Evolutionary conservation across 2,329 filamentous ascomycete species (phyloP).

Genomic region (Pseudodiploospora longispora): DNA sequence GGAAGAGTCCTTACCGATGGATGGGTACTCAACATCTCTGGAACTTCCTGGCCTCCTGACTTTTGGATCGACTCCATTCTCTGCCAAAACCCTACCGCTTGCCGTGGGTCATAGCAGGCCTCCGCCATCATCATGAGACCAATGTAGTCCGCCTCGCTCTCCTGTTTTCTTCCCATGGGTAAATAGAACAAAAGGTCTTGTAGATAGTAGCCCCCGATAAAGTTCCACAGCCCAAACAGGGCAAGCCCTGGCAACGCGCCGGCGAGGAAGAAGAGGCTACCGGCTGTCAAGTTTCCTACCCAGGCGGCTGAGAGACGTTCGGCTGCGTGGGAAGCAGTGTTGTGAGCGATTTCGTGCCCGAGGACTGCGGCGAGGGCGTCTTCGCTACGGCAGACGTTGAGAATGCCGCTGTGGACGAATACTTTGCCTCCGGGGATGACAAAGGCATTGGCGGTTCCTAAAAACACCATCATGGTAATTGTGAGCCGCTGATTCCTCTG

Average conservation of each 20-base stretch:
- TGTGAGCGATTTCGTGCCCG: constrained; percentile 74
- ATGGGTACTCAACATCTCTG: constrained; percentile 70
- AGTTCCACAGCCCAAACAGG: constrained; percentile 30
- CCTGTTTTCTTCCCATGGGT: constrained; percentile 64
- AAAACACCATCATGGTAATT: too few species aligned
- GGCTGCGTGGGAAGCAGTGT: constrained; percentile 58
- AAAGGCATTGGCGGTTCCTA: constrained; percentile 62
- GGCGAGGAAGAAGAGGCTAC: constrained; percentile 40
- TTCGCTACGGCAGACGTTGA: constrained; percentile 58
- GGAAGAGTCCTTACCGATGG: constrained; percentile 47
- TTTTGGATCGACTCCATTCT: constrained; percentile 50
- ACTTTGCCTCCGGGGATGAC: constrained; percentile 73
- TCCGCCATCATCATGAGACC: constrained; percentile 77
- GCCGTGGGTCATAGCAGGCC: constrained; percentile 65
- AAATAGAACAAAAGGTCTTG: constrained; percentile 57
- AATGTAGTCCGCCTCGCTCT: constrained; percentile 73
- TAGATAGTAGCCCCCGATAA: constrained; percentile 37
- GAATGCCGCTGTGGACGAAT: constrained; percentile 67
- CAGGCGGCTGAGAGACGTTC: constrained; percentile 52
- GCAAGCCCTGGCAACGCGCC: constrained; percentile 33
- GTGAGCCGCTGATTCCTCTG: too few species aligned
- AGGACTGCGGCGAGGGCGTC: constrained; percentile 67
- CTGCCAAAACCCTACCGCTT: constrained; percentile 59
- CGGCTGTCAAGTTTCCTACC: constrained; percentile 43
- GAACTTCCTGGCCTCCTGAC: constrained; percentile 38